A percentile compares a stretch with the other conserved stretches of the same genome.
Evolutionary conservation across 2,329 filamentous ascomycete genomes (phyloP).

Genomic region (Xylaria sp.): DNA sequence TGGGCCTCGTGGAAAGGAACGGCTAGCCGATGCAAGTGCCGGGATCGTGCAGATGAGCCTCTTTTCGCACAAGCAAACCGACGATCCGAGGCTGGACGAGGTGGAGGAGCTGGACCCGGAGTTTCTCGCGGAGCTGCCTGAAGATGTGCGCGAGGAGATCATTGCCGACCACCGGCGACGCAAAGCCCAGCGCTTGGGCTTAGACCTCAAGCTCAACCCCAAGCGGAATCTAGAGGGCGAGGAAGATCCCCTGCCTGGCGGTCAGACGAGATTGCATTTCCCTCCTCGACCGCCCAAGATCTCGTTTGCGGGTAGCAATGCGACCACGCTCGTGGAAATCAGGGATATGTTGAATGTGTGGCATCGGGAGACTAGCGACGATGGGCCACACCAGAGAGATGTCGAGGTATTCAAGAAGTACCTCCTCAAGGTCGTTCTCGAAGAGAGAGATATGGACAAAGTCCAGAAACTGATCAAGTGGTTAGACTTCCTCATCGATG

Average conservation of each 20-base stretch:
- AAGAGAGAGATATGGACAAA: conserved; percentile 83
- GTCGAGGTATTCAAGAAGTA: conserved; percentile 79
- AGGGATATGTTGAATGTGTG: conserved; percentile 79
- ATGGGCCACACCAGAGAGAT: conserved; percentile 84
- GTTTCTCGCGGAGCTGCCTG: conserved; percentile 84
- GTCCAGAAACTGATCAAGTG: conserved; percentile 75
- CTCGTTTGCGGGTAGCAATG: conserved; percentile 56
- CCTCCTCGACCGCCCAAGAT: conserved; percentile 58
- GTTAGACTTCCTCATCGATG: conserved; percentile 67
- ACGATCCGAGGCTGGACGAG: conserved; percentile 47
- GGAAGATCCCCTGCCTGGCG: conserved; percentile 43
- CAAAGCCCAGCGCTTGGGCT: conserved; percentile 65
- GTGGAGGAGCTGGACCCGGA: conserved; percentile 69
- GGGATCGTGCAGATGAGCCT: conserved; percentile 81
- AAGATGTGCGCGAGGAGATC: conserved; percentile 81
- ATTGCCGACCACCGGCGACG: conserved; percentile 76
- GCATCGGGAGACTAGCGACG: conserved; percentile 74
- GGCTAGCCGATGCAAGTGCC: conserved; percentile 64
- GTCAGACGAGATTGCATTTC: conserved; percentile 60
- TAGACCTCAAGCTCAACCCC: conserved; percentile 55
- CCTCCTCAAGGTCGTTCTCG: conserved; percentile 73
- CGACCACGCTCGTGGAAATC: conserved; percentile 66
- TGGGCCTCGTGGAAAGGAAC: conserved; percentile 57
- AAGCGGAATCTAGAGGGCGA: conserved; percentile 31
- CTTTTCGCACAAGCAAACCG: conserved; percentile 54